A percentile compares a stretch with the other conserved stretches of the same genome.
phyloP scores from a whole-genome alignment of 768 basidiomycete species.

The Trametes coccinea region DNA sequence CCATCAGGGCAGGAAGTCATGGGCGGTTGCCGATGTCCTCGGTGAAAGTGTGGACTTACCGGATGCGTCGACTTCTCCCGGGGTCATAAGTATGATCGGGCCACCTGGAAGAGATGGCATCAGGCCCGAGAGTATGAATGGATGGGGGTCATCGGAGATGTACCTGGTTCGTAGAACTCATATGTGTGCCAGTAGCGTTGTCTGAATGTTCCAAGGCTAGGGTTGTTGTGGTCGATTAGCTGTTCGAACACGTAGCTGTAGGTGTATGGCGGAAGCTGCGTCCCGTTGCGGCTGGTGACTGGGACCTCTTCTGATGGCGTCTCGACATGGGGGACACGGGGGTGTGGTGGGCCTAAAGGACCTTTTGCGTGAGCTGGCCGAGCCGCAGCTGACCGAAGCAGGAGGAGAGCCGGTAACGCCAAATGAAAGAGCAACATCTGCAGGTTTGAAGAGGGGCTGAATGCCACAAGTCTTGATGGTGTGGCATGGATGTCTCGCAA shows the following conservation, averaged over 20 bases:
- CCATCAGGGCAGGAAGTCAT: not conserved
- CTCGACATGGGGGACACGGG: constrained; percentile 1
- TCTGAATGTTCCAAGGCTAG: constrained; percentile 63
- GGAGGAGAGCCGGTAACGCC: not conserved
- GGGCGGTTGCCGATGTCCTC: not conserved
- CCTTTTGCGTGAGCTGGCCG: not conserved
- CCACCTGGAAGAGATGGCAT: constrained; percentile 37
- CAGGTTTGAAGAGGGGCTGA: not conserved
- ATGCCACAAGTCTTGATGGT: not conserved
- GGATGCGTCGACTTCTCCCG: constrained; percentile 62
- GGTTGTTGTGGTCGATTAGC: constrained; percentile 49
- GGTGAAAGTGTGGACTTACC: constrained; percentile 25
- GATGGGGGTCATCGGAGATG: constrained; percentile 28
- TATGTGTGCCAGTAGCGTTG: constrained; percentile 72
- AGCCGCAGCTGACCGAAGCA: not conserved
- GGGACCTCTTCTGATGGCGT: not conserved
- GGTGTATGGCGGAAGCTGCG: constrained; percentile 28
- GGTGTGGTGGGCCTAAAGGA: constrained; percentile 1
- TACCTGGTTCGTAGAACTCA: constrained; percentile 57
- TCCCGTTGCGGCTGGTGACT: constrained; percentile 21
- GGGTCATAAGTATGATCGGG: constrained; percentile 64
- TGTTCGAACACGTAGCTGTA: constrained; percentile 53
- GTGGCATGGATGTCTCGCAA: not conserved
- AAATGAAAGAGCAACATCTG: not conserved
- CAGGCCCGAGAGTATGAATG: not conserved